Base-by-base conservation (phyloP, 2,329 filamentous ascomycete genomes). In the Orbilia ellipsospora region DNA sequence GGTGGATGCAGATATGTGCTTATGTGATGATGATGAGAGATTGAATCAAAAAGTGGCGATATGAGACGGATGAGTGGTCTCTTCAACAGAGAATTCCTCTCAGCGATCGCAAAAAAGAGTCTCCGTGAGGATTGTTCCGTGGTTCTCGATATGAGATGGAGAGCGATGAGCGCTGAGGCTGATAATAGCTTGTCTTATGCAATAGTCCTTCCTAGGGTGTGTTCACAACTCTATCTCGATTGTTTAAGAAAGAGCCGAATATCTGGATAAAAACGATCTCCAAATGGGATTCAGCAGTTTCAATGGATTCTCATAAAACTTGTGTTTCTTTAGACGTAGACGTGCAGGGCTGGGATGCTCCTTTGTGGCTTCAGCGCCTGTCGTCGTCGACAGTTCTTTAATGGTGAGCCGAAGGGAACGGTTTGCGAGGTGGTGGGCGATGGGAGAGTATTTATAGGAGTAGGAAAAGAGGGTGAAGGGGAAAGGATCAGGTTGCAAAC, bases 401-500 rank as follows among this genome's bases (percentile, higher is more conserved):
- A 28, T 18, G 60, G 55, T 56, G 18, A 56, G 50, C 15, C 36
- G 63, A 64, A 63, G 50, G 52, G 56, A 68, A 67, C 31, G 42
- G 63, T 51, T 31, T 36, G 31, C 31, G 31, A 36, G 31, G 31
- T 59, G 69, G 69, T 31, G 69, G 68, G 69, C 63, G 70, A 74
- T 74, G 70, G 70, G 31, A 36, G 31, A 36, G 70, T 74, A 74
- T 74, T 74, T 74, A 74, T 74, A 74, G 18, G 67, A 54, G 52
- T 55, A 40, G 51, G 63, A 61, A 68, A 64, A 60, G 55, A 54
- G 64, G 45, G 70, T 74, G 70, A 74, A 57, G 52, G 56, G 66
- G 70, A 64, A 74, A 74, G 70, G 70, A 74, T 67, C 70, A 74
- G 64, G 70, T 74, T 68, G 70, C 70, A 74, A 74, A 68, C 70